phyloP scores from a whole-genome alignment of 1,284 basidiomycete species.

The Psilocybe mexicana region DNA sequence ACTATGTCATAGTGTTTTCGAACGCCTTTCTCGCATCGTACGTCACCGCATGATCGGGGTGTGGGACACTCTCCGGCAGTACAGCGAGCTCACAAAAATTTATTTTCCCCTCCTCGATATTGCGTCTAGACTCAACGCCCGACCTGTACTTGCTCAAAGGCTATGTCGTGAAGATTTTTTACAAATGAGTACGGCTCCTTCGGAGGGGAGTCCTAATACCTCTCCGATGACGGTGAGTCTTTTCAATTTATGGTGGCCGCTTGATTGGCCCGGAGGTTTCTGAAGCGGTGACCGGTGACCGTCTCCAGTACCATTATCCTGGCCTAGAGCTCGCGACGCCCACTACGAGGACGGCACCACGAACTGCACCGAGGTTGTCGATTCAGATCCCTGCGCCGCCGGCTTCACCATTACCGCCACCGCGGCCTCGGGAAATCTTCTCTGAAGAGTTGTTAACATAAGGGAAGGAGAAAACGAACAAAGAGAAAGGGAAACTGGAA shows the following conservation, averaged over 20 bases:
- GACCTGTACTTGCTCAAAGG: slow-evolving; percentile 6
- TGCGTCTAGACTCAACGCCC: slow-evolving; percentile 11
- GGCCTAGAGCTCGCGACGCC: background rate
- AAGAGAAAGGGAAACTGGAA: too few species aligned
- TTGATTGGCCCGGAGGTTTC: too few species aligned
- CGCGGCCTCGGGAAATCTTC: too few species aligned
- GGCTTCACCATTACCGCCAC: too few species aligned
- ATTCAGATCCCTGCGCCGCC: background rate
- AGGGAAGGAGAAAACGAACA: too few species aligned
- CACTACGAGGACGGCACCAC: background rate
- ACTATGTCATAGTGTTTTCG: slow-evolving; percentile 17
- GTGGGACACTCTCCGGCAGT: too few species aligned
- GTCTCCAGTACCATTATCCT: background rate
- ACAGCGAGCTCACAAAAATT: background rate
- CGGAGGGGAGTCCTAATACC: background rate
- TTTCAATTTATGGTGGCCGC: background rate
- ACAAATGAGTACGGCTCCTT: background rate
- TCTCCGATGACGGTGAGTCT: background rate
- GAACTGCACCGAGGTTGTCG: background rate
- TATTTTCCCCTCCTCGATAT: background rate
- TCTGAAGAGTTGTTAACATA: too few species aligned
- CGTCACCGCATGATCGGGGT: background rate
- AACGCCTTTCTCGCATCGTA: slow-evolving; percentile 24
- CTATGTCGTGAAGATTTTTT: slow-evolving; percentile 6
- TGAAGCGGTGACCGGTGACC: too few species aligned